Evolutionary conservation across 768 basidiomycete species (phyloP).

Genomic region (Pisolithus tinctorius): DNA sequence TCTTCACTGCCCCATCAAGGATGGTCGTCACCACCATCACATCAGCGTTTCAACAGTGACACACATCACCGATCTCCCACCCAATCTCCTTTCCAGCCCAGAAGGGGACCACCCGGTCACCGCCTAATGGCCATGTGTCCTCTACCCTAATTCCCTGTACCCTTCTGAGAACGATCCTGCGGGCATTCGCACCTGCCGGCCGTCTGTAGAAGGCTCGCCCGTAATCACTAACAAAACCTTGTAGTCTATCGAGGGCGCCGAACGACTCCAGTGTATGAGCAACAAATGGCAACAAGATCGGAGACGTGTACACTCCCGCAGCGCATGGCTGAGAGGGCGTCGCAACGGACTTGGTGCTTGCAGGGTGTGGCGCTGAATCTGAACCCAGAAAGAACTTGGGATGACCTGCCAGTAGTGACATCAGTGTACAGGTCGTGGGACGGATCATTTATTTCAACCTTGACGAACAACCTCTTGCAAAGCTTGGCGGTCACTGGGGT

Average conservation of each 20-base stretch:
- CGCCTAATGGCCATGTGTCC: slow-evolving; percentile 37
- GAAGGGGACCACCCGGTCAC: slow-evolving; percentile 69
- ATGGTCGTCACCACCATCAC: no score
- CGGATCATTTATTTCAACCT: slow-evolving; percentile 37
- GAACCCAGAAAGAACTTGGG: slow-evolving; percentile 96
- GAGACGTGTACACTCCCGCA: slow-evolving; percentile 93
- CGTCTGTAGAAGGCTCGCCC: slow-evolving; percentile 77
- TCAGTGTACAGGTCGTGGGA: neutral
- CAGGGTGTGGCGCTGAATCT: slow-evolving; percentile 92
- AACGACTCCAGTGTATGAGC: slow-evolving; percentile 87
- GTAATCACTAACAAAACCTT: slow-evolving; percentile 69
- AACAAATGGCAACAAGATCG: slow-evolving; percentile 83
- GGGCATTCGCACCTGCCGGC: slow-evolving; percentile 22
- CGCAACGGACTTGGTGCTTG: slow-evolving; percentile 58
- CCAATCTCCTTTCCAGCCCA: slow-evolving; percentile 76
- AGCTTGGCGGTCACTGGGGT: slow-evolving; percentile 83
- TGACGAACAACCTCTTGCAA: slow-evolving; percentile 69
- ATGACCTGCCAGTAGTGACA: slow-evolving; percentile 44
- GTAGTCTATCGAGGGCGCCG: slow-evolving; percentile 74
- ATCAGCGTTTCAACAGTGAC: neutral
- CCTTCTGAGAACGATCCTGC: slow-evolving; percentile 39
- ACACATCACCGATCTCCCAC: slow-evolving; percentile 55
- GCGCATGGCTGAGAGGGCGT: slow-evolving; percentile 74
- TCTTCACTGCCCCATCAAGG: no score
- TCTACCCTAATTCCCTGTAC: slow-evolving; percentile 35